phyloP scores from a whole-genome alignment of 176 grass and related monocot species.

The Hyparrhenia diplandra region DNA sequence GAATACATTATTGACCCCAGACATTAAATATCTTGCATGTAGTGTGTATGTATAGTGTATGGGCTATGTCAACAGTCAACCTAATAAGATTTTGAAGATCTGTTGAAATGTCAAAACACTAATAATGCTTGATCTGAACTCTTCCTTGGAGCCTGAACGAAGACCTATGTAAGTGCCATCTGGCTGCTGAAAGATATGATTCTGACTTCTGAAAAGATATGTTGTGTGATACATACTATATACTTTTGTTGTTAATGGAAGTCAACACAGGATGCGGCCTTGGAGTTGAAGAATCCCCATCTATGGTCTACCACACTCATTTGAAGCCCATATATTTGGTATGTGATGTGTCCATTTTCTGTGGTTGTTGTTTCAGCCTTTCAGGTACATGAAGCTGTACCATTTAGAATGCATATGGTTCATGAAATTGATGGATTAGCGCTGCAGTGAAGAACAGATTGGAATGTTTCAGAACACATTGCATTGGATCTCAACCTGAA shows the following conservation, averaged over 20 bases:
- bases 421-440: background rate
- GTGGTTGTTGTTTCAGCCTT: background rate
- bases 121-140: constrained; percentile 9
- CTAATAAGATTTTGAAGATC: background rate
- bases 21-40: constrained; percentile 1
- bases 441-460: background rate
- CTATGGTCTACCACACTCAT: background rate
- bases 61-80: constrained; percentile 27
- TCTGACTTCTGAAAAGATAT: constrained; percentile 26
- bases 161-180: background rate
- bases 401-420: background rate
- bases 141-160: background rate
- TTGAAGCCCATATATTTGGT: background rate
- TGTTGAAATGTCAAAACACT: background rate
- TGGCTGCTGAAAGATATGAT: constrained; percentile 5
- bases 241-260: background rate
- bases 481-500: background rate
- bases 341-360: background rate
- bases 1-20: constrained; percentile 13
- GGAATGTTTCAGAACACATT: background rate
- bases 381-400: background rate
- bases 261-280: background rate
- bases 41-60: background rate
- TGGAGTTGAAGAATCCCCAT: constrained; percentile 12
- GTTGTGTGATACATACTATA: background rate